These are phyloP conservation scores for Canavalia ensiformis DNA, from an alignment of 306 rosid genomes.

Conservation along the genomic window DNA sequence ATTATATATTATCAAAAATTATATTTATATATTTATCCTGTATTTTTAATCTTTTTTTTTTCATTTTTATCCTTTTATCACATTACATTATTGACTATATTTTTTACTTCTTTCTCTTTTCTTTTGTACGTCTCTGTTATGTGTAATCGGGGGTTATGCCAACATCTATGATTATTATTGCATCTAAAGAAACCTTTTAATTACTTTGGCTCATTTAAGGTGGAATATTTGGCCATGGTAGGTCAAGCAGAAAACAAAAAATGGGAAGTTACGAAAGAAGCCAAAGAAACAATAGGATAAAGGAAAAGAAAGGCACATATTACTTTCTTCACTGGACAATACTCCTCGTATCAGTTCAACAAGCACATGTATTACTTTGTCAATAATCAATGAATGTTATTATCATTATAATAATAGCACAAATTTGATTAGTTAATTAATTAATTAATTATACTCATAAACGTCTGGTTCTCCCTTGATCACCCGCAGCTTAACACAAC, in stretches of 20 bases:
- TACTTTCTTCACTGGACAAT: slow-evolving; percentile 22
- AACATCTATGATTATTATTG: no score
- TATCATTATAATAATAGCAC: background rate
- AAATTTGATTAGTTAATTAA: background rate
- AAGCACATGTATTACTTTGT: slow-evolving; percentile 17
- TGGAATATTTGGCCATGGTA: background rate
- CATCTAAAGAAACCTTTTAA: no score
- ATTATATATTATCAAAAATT: no score
- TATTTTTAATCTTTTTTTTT: no score
- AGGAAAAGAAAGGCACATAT: slow-evolving; percentile 36
- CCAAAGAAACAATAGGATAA: background rate
- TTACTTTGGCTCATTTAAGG: no score
- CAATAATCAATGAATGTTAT: slow-evolving; percentile 36
- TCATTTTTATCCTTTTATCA: no score
- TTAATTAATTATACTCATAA: slow-evolving; percentile 34
- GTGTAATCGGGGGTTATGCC: no score
- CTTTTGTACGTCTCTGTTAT: no score
- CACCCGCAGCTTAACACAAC: slow-evolving; percentile 18
- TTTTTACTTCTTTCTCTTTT: no score
- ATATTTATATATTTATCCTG: no score
- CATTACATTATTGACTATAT: no score
- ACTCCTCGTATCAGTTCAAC: slow-evolving; percentile 3
- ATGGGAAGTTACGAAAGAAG: background rate
- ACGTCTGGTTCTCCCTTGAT: background rate
- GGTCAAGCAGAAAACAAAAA: background rate